These are phyloP conservation scores for Poteriospumella lacustris DNA, from an alignment of 108 stramenopile genomes.

Conservation along the genomic window DNA sequence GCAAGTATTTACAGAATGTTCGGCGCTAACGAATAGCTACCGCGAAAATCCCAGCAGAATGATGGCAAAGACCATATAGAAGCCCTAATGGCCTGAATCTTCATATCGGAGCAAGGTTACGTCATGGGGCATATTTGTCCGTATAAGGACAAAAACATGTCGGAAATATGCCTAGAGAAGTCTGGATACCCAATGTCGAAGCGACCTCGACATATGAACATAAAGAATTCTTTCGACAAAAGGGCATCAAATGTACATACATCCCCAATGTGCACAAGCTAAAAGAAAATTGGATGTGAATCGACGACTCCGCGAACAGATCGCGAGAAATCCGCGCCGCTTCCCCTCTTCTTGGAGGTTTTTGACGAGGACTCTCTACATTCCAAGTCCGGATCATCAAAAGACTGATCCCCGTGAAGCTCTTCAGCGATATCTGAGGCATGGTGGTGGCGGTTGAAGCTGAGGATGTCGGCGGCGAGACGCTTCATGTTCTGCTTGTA, in stretches of 20 bases:
- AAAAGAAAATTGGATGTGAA: constrained; percentile 9
- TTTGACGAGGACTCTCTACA: neutral
- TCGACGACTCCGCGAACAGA: neutral
- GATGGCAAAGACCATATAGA: no score
- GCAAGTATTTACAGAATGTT: no score
- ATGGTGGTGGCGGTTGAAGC: constrained; percentile 6
- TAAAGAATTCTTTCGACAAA: no score
- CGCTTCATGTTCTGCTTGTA: constrained; percentile 7
- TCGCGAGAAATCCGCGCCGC: constrained; percentile 5
- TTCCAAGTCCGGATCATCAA: constrained; percentile 2
- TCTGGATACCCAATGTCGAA: no score
- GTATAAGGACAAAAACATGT: no score
- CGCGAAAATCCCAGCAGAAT: no score
- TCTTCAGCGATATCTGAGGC: constrained; percentile 6
- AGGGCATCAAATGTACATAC: neutral
- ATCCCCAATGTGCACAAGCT: neutral
- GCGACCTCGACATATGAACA: no score
- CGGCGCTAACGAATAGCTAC: no score
- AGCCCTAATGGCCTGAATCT: no score
- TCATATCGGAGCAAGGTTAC: no score
- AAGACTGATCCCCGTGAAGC: constrained; percentile 6
- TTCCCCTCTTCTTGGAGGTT: constrained; percentile 6
- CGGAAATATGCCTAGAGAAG: no score
- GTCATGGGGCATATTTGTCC: no score
- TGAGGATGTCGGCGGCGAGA: constrained; percentile 5